Evolutionary conservation across 345 rosid species (phyloP).

Genomic region (Citropsis articulata): DNA sequence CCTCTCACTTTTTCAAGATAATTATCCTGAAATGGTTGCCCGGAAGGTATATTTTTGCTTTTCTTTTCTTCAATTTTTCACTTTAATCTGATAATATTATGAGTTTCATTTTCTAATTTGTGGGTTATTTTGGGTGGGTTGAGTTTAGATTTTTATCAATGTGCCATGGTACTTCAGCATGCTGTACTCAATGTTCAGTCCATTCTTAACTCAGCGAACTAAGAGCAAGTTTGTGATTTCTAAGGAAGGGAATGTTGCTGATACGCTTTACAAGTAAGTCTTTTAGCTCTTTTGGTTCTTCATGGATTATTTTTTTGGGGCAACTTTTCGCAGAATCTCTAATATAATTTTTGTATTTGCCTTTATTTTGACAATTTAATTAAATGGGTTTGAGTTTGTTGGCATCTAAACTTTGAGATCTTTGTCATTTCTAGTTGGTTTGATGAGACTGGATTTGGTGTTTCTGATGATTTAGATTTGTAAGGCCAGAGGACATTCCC

Average conservation of each 20-base stretch:
- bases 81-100: background rate
- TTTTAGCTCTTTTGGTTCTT: background rate
- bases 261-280: conserved; percentile 88
- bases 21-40: conserved; percentile 99
- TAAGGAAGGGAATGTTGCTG: conserved; percentile 84
- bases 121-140: background rate
- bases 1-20: conserved; percentile 89
- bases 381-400: background rate
- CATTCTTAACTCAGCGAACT: conserved; percentile 89
- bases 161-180: conserved; percentile 98
- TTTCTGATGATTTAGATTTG: conserved; percentile 45
- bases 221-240: conserved; percentile 96
- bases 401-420: background rate
- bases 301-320: background rate
- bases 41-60: conserved; percentile 56
- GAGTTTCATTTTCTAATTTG: background rate
- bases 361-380: background rate
- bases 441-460: background rate
- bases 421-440: background rate
- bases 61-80: background rate
- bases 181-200: conserved; percentile 85
- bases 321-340: background rate
- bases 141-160: conserved; percentile 77
- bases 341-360: background rate
- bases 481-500: conserved; percentile 88